Evolutionary conservation across 1,284 basidiomycete species (phyloP).

Genomic region (Leccinum subrobustum): DNA sequence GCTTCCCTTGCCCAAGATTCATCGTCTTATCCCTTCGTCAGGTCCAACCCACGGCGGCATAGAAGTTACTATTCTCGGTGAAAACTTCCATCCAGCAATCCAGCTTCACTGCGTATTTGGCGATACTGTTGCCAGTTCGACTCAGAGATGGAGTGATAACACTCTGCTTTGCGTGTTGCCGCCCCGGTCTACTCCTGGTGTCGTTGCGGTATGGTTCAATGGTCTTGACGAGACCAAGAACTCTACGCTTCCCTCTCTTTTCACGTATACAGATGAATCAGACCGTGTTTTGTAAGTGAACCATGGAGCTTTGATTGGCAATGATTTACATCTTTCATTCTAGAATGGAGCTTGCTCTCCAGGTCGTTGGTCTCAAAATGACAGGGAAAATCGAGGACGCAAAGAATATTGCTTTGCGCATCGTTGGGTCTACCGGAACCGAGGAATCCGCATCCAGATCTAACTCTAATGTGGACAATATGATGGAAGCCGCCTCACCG

Average conservation of each 20-base stretch:
- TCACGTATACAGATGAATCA: constrained; percentile 90
- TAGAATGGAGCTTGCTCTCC: constrained; percentile 92
- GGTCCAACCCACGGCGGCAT: constrained; percentile 94
- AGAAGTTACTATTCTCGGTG: constrained; percentile 92
- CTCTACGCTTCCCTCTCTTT: constrained; percentile 57
- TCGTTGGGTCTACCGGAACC: constrained; percentile 62
- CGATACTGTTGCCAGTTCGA: constrained; percentile 77
- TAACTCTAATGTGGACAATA: constrained; percentile 36
- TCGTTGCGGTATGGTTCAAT: constrained; percentile 88
- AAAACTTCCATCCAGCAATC: constrained; percentile 77
- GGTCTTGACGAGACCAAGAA: constrained; percentile 64
- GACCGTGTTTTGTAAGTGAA: constrained; percentile 78
- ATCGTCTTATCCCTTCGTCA: constrained; percentile 85
- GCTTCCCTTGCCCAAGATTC: constrained; percentile 65
- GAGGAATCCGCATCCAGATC: constrained; percentile 40
- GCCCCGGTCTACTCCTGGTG: constrained; percentile 78
- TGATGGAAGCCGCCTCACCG: constrained; percentile 53
- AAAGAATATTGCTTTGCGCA: constrained; percentile 86
- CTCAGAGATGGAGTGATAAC: constrained; percentile 90
- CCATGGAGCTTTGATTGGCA: constrained; percentile 8
- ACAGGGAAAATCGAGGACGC: constrained; percentile 93
- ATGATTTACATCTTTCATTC: constrained; percentile 19
- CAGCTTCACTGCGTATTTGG: constrained; percentile 86
- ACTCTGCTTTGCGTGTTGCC: constrained; percentile 93
- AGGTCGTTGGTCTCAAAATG: constrained; percentile 95